A percentile compares a stretch with the other conserved stretches of the same genome.
phyloP scores from a whole-genome alignment of 208 protist genomes.

The Wallacemonas rigidus region DNA sequence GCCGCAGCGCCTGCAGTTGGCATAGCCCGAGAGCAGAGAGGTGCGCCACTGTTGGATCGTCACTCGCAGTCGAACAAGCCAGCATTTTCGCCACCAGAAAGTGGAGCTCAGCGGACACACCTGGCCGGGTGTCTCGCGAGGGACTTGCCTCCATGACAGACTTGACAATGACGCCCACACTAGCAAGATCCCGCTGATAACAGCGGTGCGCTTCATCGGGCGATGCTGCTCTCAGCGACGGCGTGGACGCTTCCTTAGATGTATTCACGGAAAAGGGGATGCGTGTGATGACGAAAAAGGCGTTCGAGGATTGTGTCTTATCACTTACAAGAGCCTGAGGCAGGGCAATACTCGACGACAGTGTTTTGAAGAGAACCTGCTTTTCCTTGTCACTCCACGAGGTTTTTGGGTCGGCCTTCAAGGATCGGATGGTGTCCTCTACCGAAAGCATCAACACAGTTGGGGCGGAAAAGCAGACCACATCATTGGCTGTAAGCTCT shows the following conservation, averaged over 20 bases:
- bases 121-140: neutral
- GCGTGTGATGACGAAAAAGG: constrained; percentile 9
- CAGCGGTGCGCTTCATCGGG: constrained; percentile 20
- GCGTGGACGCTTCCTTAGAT: neutral
- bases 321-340: constrained; percentile 2
- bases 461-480: constrained; percentile 69
- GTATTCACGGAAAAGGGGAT: neutral
- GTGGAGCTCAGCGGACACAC: constrained; percentile 27
- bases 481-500: constrained; percentile 51
- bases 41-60: neutral
- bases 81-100: constrained; percentile 36
- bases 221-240: neutral
- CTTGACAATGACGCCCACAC: constrained; percentile 47
- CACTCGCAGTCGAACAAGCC: constrained; percentile 16
- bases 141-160: constrained; percentile 34
- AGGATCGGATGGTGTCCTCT: neutral
- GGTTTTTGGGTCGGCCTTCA: neutral
- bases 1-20: constrained; percentile 75
- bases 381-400: constrained; percentile 3
- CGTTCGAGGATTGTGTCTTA: neutral
- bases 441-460: constrained; percentile 17
- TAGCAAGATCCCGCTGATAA: constrained; percentile 46
- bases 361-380: constrained; percentile 4
- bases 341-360: neutral
- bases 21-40: constrained; percentile 46